phyloP scores from a whole-genome alignment of 345 rosid genomes.

The Sisymbrium irio region DNA sequence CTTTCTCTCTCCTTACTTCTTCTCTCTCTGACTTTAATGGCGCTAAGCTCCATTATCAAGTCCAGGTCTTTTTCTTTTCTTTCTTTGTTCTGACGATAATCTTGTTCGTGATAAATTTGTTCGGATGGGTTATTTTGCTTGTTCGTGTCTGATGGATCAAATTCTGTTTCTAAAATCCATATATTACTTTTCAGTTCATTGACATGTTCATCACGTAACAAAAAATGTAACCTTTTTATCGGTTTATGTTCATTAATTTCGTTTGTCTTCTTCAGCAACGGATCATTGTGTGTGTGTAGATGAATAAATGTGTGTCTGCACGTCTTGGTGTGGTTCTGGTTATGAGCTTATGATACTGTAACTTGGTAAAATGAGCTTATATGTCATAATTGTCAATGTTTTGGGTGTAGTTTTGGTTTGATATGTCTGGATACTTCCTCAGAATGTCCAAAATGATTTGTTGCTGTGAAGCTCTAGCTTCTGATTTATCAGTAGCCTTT shows the following conservation, averaged over 20 bases:
- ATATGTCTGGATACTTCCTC: not conserved
- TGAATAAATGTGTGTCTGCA: not conserved
- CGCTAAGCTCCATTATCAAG: conserved; percentile 57
- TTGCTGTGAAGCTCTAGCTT: not conserved
- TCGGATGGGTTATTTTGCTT: not conserved
- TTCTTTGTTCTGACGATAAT: not conserved
- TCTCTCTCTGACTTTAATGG: conserved; percentile 91
- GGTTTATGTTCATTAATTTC: not conserved
- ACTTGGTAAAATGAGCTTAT: not conserved
- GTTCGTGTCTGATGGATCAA: conserved; percentile 3
- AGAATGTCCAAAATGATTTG: not conserved
- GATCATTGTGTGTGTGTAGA: not conserved
- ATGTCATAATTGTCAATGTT: not conserved
- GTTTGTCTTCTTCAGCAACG: not conserved
- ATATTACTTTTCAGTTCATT: not conserved
- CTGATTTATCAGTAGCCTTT: not conserved
- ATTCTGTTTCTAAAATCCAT: not conserved
- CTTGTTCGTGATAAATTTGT: not conserved
- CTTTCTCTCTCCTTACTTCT: conserved; percentile 68
- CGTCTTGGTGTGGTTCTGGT: not conserved
- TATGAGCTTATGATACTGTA: not conserved
- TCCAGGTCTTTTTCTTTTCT: conserved; percentile 50
- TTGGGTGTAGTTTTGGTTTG: not conserved
- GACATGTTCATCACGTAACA: not conserved
- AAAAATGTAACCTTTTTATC: not conserved